Evolutionary conservation across 1,284 basidiomycete genomes (phyloP), one percentile per base, ranked within the genome.

Genomic region (Ceratobasidium sp.): DNA sequence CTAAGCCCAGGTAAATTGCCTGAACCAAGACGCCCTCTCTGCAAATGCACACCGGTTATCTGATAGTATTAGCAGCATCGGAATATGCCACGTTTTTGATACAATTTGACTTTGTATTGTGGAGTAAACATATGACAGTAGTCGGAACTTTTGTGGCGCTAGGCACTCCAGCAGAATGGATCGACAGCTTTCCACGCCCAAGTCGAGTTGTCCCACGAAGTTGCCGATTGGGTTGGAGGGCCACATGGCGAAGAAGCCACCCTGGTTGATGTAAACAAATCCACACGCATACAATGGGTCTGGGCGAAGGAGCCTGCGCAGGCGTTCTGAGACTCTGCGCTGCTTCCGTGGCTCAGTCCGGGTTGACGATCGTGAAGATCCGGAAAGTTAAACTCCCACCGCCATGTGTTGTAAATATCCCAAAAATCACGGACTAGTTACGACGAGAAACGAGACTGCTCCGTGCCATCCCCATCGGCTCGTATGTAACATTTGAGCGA

Each of bases 181-280:
- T 44, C 46, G 56, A 51, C 44, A 56, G 56, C 56, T 51, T 69
- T 70, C 28, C 62, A 30, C 30, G 28, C 51, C 14, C 42, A 16
- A 59, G 44, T 60, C 42, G 30, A 38, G 49, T 5, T 40, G 54
- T 59, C 42, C 51, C 51, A 54, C 63, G 54, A 70, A 70, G 16
- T 51, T 23, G 23, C 12, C 25, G 28, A 60, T 60, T 70, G 40
- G 40, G 48, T 70, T 48, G 67, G 56, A 42, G 51, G 64, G n/a
- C 49, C 67, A 70, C 67, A 70, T 70, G 67, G 67, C 42, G 33
- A 23, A 9, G 67, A 70, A 70, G 67, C 1, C 16, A 59, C 54
- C 67, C 63, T 58, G 25, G 30, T 70, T 60, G 67, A 70, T 48
- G 25, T 49, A 9, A 28, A 18, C 67, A 28, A 58, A 58, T 58